Evolutionary conservation across 2,329 filamentous ascomycete species (phyloP), one percentile per base, ranked within the genome.

Genomic region (Apiospora pterosperma): DNA sequence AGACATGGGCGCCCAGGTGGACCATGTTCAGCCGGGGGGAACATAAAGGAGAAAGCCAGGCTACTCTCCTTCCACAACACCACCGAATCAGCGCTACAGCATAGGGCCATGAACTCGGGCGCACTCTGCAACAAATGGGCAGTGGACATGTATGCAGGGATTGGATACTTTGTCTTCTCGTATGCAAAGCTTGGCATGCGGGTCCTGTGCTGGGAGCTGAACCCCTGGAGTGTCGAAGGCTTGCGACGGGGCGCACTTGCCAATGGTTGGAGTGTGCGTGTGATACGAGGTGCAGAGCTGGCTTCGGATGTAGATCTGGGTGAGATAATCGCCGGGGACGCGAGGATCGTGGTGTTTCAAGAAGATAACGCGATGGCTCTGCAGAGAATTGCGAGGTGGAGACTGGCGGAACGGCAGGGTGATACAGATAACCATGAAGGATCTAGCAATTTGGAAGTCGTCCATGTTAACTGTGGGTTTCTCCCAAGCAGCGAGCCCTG

Each of bases 21-120:
- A 97, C 93, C 31, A 97, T 97, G 94, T 98, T 98, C 76, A 93
- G 90, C 67, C 86, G 93, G 1, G 94, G n/a, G 95, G 4, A 98
- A 97, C 76, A 82, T 97, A 65, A 91, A 89, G 61, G 95, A 98
- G 78, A 98, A 97, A 75, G 88, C 91, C 0, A 83, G 95, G 14
- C 78, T 97, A 1, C 77, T 97, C 5, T 75, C 72, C 0, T 88
- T 88, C 69, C 78, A 79, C 65, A n/a, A 36, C 6, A 34, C 59
- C 16, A 78, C 82, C 52, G 80, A 55, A 4, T 58, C 36, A 11
- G 21, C 38, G 5, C 59, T 66, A 0, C 59, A 63, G 38, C 64
- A 63, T 39, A 64, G 65, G 36, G 61, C 11, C 21, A 62, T 69
- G 42, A 48, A 41, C 5, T 65, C 65, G 25, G 52, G 63, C 14